Evolutionary conservation across 2,329 filamentous ascomycete species (phyloP), one percentile per base, ranked within the genome.

Genomic region (Aspergillus fischeri): DNA sequence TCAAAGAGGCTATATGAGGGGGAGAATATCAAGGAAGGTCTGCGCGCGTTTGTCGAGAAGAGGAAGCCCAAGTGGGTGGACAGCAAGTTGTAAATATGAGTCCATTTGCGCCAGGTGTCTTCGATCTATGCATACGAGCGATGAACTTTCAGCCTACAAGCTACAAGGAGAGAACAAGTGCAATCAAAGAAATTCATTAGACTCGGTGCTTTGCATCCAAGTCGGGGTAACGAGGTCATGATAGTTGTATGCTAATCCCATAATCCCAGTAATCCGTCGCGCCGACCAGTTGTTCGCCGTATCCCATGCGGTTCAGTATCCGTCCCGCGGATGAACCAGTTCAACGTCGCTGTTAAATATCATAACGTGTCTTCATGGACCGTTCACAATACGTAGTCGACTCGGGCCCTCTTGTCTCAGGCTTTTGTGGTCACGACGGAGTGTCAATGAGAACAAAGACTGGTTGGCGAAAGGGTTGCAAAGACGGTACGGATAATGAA

Each of bases 31-130:
- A 83, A 81, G 55, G 89, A 92, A 74, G 90, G 90, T 0, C 78
- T 92, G 21, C 77, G 71, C 73, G 89, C 88, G 59, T 93, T 93
- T 77, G 86, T 89, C 20, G 88, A 92, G 80, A 91, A 86, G 80
- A 80, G 88, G 67, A 81, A 83, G 74, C 84, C 89, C 1, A 78
- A 78, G 41, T 92, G 89, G 88, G 64, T 63, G 56, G 63, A 70
- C 54, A 76, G 73, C 60, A 77, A 76, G 62, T 57, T 77, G 58
- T 77, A 59, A 61, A 61, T 27, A 11, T 41, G 11, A 38, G 14
- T 38, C 32, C 5, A 35, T 35, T 17, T 35, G 32, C 32, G 11
- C 14, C 11, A 5, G 32, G 4, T 35, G 11, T 35, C 32, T 35
- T 35, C 32, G 11, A 17, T 35, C 14, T 35, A 35, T 38, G 32